phyloP scores from a whole-genome alignment of 192 early-diverging fungal species.

The Rhizophagus prolifer region DNA sequence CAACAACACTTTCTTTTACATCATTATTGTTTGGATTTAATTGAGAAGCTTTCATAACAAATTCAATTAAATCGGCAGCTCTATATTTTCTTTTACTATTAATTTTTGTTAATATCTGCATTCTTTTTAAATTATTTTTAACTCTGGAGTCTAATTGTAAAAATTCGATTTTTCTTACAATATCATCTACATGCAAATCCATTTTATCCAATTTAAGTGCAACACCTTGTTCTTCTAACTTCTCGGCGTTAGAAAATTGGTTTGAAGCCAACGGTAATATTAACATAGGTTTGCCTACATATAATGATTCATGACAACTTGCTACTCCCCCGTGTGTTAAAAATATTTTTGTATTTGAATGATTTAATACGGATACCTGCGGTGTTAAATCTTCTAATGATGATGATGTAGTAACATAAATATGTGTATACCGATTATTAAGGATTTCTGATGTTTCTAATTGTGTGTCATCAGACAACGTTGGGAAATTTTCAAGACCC shows the following conservation, averaged over 20 bases:
- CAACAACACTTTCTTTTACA: neutral
- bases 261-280: conserved; percentile 31
- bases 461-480: neutral
- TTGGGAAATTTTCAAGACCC: neutral
- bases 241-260: neutral
- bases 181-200: conserved; percentile 6
- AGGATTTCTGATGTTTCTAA: neutral
- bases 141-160: neutral
- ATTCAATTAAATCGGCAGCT: conserved; percentile 28
- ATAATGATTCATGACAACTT: conserved; percentile 36
- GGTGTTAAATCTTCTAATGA: conserved; percentile 25
- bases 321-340: conserved; percentile 35
- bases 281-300: conserved; percentile 29
- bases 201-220: conserved; percentile 8
- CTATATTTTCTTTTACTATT: conserved; percentile 25
- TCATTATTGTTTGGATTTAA: neutral
- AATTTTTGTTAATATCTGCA: conserved; percentile 22
- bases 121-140: conserved; percentile 14
- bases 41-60: conserved; percentile 2
- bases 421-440: conserved; percentile 11
- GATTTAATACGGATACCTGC: conserved; percentile 37
- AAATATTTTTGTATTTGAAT: conserved; percentile 32
- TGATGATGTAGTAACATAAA: conserved; percentile 4
- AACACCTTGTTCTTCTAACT: neutral
- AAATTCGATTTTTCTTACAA: neutral